Base-by-base conservation (phyloP, 2,329 filamentous ascomycete genomes). In the Botrytis paeoniae region DNA sequence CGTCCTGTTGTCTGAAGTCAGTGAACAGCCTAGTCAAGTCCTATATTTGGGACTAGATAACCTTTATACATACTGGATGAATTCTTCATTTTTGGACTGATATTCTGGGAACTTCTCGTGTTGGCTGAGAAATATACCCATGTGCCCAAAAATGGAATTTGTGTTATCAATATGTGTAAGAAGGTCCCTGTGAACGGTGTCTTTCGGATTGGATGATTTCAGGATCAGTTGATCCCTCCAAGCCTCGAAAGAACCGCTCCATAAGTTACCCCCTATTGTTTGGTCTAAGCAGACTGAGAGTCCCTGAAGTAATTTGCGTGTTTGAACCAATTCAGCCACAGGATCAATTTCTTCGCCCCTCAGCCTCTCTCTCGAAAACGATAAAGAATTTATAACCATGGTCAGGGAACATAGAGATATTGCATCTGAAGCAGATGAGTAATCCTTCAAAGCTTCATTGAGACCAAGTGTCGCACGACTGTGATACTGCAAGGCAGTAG, bases 401-500 rank as follows among this genome's bases (percentile, higher is more conserved):
- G 18, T 8, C 43, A 65, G 45, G 12, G 41, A 65, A 35, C 41
- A 48, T 10, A 45, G 29, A 48, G 63, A 48, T 35, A 65, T 22
- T n/a, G 63, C 43, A 66, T 51, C 32, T 25, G 29, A 37, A 51
- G 45, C n/a, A 51, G 63, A 65, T 12, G 63, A 12, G 16, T 45
- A 25, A n/a, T 66, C 18, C 22, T 51, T 2, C 10, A 66, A 9
- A 10, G 63, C 63, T n/a, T 66, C 43, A 10, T 66, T 51, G 32
- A 66, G 29, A 39, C 43, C 63, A 25, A 45, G 1, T 51, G 35
- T 51, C 20, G 63, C 43, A 37, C 29, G 22, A 16, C 25, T 37
- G 14, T 66, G 63, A 66, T 66, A 66, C 43, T 37, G 43, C 5
- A 51, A 51, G n/a, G 63, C 63, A n/a, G 29, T 66, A 66, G 32